Conservation (phyloP, 2,329 filamentous ascomycete species). For the Zalaria obscura region DNA sequence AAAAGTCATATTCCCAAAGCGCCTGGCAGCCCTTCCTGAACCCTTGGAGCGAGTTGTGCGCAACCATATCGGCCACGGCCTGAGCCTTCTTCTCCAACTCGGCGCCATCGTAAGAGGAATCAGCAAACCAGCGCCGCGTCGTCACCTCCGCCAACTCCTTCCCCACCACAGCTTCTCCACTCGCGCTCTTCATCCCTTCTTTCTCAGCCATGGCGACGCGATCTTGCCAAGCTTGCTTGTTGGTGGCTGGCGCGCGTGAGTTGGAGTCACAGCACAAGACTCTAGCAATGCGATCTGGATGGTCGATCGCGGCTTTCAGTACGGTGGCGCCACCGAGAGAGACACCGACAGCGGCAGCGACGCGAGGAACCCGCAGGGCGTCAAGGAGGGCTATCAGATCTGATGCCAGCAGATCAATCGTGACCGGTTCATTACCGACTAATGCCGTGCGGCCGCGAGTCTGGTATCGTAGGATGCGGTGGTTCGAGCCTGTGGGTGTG, state of each 20-base stretch:
- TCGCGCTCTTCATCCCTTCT: conserved; percentile 25
- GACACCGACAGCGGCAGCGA: conserved; percentile 59
- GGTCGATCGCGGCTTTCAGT: conserved; percentile 55
- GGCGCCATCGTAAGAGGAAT: conserved; percentile 41
- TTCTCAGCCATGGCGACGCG: conserved; percentile 54
- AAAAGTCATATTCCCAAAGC: conserved; percentile 58
- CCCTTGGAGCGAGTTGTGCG: conserved; percentile 52
- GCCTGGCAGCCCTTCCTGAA: conserved; percentile 56
- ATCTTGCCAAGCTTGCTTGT: conserved; percentile 67
- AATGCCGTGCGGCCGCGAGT: conserved; percentile 50
- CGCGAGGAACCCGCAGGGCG: conserved; percentile 52
- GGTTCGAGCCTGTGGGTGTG: conserved; percentile 39
- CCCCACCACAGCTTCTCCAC: conserved; percentile 43
- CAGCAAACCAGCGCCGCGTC: conserved; percentile 61
- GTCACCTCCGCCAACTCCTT: conserved; percentile 53
- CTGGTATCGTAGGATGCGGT: conserved; percentile 66
- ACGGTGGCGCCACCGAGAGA: conserved; percentile 70
- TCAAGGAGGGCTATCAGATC: conserved; percentile 55
- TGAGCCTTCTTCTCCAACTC: conserved; percentile 34
- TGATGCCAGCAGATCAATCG: conserved; percentile 50
- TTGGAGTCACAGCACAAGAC: conserved; percentile 74
- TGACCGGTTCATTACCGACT: conserved; percentile 24
- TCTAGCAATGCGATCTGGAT: conserved; percentile 42
- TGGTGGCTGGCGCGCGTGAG: conserved; percentile 53
- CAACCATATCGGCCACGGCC: conserved; percentile 55